phyloP scores from a whole-genome alignment of 2,329 filamentous ascomycete species.

The Colletotrichum sp. region DNA sequence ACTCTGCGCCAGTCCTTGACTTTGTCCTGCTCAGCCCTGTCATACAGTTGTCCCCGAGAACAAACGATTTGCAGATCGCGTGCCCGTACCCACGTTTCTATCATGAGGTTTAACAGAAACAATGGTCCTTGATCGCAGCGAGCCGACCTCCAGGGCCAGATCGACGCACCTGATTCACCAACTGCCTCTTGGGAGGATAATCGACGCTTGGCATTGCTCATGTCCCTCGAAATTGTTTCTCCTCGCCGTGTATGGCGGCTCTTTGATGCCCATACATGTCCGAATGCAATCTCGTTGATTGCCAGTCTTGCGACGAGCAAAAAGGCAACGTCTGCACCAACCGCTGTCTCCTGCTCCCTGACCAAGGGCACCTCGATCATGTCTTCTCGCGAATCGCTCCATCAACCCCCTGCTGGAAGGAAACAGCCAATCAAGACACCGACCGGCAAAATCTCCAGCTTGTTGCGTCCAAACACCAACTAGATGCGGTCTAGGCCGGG shows the following conservation, averaged over 20 bases:
- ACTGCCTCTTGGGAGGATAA: not conserved
- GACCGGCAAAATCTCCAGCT: not conserved
- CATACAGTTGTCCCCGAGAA: not conserved
- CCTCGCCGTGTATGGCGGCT: not conserved
- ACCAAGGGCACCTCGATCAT: not conserved
- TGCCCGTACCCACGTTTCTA: not conserved
- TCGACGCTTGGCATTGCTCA: not conserved
- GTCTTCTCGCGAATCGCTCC: not conserved
- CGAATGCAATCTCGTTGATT: not conserved
- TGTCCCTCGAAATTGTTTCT: not conserved
- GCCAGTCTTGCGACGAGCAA: rapidly evolving
- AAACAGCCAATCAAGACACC: not conserved
- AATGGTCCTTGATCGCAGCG: not conserved
- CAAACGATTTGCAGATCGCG: not conserved
- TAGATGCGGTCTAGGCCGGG: not conserved
- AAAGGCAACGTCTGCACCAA: not conserved
- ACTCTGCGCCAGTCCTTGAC: not conserved
- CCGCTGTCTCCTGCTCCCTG: not conserved
- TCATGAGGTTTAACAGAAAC: not conserved
- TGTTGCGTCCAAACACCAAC: not conserved
- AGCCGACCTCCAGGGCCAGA: not conserved
- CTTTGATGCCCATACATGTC: not conserved
- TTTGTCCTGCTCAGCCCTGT: not conserved
- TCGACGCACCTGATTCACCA: not conserved
- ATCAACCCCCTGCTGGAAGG: not conserved